phyloP scores from a whole-genome alignment of 2,329 filamentous ascomycete species.

The Tolypocladium album region DNA sequence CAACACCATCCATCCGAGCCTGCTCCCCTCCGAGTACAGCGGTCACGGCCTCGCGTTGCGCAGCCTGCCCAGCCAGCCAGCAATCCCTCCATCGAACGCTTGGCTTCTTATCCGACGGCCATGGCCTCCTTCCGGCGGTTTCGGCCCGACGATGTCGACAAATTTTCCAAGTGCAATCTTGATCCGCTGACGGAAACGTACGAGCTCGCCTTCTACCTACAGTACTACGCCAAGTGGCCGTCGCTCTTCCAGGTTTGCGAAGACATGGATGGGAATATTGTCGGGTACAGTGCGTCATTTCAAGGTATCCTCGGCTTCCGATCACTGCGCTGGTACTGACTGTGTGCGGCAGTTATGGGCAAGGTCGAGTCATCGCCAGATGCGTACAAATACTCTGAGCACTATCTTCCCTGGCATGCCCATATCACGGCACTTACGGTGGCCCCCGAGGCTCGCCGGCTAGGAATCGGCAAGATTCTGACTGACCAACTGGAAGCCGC shows the following conservation, averaged over 20 bases:
- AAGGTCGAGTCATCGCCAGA: slow-evolving; percentile 85
- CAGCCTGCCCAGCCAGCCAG: neutral
- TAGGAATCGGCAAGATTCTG: slow-evolving; percentile 78
- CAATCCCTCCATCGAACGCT: neutral
- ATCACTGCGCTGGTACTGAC: slow-evolving; percentile 12
- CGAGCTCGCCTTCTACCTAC: slow-evolving; percentile 87
- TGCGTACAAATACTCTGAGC: slow-evolving; percentile 62
- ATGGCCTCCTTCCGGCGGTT: slow-evolving; percentile 87
- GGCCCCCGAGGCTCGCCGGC: slow-evolving; percentile 71
- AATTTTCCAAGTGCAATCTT: slow-evolving; percentile 88
- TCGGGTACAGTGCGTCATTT: slow-evolving; percentile 71
- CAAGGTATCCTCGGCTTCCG: slow-evolving; percentile 2
- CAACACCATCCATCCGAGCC: neutral
- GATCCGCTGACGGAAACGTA: slow-evolving; percentile 98
- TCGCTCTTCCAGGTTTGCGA: slow-evolving; percentile 89
- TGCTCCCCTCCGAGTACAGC: neutral
- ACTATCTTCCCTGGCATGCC: slow-evolving; percentile 98
- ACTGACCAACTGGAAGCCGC: slow-evolving; percentile 72
- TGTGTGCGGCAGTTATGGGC: slow-evolving; percentile 68
- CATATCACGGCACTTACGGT: slow-evolving; percentile 96
- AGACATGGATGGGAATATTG: slow-evolving; percentile 74
- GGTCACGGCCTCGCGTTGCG: neutral
- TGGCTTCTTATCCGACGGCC: neutral
- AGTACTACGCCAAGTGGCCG: slow-evolving; percentile 94
- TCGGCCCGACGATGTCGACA: slow-evolving; percentile 72